Evolutionary conservation across 768 basidiomycete species (phyloP).

Genomic region (Leccinum subgranulosum): DNA sequence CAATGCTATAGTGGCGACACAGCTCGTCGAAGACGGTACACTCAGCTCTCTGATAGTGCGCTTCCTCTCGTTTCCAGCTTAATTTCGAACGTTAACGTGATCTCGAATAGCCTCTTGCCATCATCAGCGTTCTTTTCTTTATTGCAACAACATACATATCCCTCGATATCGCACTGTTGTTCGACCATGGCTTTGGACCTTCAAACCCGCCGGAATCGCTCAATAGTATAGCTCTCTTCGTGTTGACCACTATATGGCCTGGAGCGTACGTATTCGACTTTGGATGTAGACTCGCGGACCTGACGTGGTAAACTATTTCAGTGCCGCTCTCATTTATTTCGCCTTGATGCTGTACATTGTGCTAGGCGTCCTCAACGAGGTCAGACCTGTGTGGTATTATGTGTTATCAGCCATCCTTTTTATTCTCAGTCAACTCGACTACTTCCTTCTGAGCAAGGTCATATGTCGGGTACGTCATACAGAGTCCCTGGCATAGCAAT

Average conservation of each 20-base stretch:
- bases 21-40: constrained; percentile 91
- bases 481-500: neutral
- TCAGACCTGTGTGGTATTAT: constrained; percentile 78
- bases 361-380: constrained; percentile 70
- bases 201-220: constrained; percentile 56
- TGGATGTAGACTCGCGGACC: neutral
- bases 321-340: constrained; percentile 68
- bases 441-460: constrained; percentile 74
- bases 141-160: constrained; percentile 78
- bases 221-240: constrained; percentile 72
- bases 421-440: constrained; percentile 75
- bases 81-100: neutral
- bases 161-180: constrained; percentile 72
- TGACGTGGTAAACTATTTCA: constrained; percentile 22
- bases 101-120: constrained; percentile 53
- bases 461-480: constrained; percentile 60
- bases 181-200: constrained; percentile 60
- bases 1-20: constrained; percentile 79
- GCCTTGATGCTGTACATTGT: constrained; percentile 80
- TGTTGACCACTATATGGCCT: constrained; percentile 79
- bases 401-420: constrained; percentile 72
- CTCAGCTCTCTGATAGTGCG: constrained; percentile 62
- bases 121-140: constrained; percentile 59
- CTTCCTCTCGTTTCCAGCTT: constrained; percentile 13
- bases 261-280: constrained; percentile 49